Evolutionary conservation across 371 early-diverging fungal genomes (phyloP), one percentile per base, ranked within the genome.

Genomic region (Smittium culicis): DNA sequence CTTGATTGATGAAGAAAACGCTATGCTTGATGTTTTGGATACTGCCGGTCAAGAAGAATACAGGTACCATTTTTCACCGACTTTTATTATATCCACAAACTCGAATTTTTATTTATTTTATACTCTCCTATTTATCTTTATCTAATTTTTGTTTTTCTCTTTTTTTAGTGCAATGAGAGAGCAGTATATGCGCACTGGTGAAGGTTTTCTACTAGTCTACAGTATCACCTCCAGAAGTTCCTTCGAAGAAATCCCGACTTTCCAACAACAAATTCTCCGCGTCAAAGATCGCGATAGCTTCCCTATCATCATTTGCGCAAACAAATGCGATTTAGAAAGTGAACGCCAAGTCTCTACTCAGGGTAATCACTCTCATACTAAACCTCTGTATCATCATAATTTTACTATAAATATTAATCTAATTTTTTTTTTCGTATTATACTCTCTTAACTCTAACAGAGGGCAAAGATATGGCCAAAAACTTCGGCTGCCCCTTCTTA

Each of bases 31-130:
- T 73, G 86, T 94, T 5, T 83, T 93, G 27, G 94, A 94, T 75
- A 92, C 94, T n/a, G 92, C 93, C 0, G 93, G 94, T 28, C 92
- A 92, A 73, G 92, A 92, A 71, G 93, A 93, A 75, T 90, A 92
- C 78, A 85, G 84, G 66, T 66, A n/a, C n/a, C n/a, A n/a, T n/a
- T n/a, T n/a, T n/a, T n/a, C n/a, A n/a, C n/a, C n/a, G n/a, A n/a
- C n/a, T n/a, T n/a, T n/a, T n/a, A n/a, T n/a, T n/a, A n/a, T n/a
- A n/a, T n/a, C n/a, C n/a, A n/a, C n/a, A n/a, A n/a, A n/a, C n/a
- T n/a, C n/a, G n/a, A n/a, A n/a, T n/a, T n/a, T n/a, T n/a, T n/a
- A n/a, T n/a, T n/a, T n/a, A 66, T 33, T 79, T 45, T 20, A 8
- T 45, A 45, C 45, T 45, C 20, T 45, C 8, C 20, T 8, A 45